Evolutionary conservation across 2,329 filamentous ascomycete genomes (phyloP).

Genomic region (Phaeophleospora eucalypticola): DNA sequence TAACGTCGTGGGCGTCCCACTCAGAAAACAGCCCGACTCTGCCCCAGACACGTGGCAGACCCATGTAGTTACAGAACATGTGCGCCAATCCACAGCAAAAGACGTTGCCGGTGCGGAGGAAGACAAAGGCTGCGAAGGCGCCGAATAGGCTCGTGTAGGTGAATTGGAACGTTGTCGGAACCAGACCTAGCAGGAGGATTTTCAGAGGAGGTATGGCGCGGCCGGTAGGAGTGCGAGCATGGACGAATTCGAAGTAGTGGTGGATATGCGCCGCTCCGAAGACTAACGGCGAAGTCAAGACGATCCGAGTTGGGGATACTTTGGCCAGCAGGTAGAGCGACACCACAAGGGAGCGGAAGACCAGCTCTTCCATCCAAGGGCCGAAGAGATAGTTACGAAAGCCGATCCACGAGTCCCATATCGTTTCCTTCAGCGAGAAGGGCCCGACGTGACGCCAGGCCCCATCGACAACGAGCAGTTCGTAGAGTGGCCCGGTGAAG

Average conservation of each 20-base stretch:
- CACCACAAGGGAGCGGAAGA: slow-evolving; percentile 84
- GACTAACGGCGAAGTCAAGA: slow-evolving; percentile 80
- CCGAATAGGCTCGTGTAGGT: slow-evolving; percentile 90
- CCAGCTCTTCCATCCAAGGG: slow-evolving; percentile 82
- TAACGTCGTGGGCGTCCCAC: slow-evolving; percentile 25
- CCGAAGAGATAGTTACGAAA: slow-evolving; percentile 87
- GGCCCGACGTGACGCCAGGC: slow-evolving; percentile 55
- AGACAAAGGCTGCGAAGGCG: slow-evolving; percentile 86
- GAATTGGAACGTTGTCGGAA: slow-evolving; percentile 78
- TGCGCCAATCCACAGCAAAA: slow-evolving; percentile 73
- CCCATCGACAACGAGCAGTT: slow-evolving; percentile 68
- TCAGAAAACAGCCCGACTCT: slow-evolving; percentile 55
- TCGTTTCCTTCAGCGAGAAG: slow-evolving; percentile 51
- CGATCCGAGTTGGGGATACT: slow-evolving; percentile 52
- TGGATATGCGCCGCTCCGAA: slow-evolving; percentile 93
- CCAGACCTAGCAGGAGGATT: slow-evolving; percentile 39
- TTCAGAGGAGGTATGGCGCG: slow-evolving; percentile 13
- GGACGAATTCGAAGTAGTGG: slow-evolving; percentile 90
- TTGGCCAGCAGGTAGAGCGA: slow-evolving; percentile 74
- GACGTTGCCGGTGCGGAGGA: slow-evolving; percentile 77
- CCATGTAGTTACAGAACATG: slow-evolving; percentile 88
- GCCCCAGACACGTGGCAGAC: slow-evolving; percentile 82
- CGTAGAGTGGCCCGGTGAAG: slow-evolving; percentile 81
- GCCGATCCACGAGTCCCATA: slow-evolving; percentile 69
- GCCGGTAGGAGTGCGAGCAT: slow-evolving; percentile 63